Base-by-base conservation (phyloP, 2,329 filamentous ascomycete species). In the Fusarium secorum region DNA sequence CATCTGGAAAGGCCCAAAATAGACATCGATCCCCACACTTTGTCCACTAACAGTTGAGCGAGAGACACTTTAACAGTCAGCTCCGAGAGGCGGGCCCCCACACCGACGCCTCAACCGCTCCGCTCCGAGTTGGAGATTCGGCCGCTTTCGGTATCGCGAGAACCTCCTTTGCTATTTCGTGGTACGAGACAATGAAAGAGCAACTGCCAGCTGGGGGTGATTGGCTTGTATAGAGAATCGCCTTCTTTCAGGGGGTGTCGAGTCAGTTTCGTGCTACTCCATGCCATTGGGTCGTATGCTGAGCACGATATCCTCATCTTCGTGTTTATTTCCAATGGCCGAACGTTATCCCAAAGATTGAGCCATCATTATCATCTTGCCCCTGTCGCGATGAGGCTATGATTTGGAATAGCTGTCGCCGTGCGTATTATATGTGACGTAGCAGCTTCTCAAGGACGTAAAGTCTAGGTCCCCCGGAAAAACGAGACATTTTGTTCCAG, bases 351-450 rank as follows among this genome's bases (percentile, higher is more conserved):
- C 42, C 49, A 44, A 32, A 53, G 26, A 53, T 39, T 41, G 45
- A 60, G 44, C 32, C 41, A 55, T 42, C 45, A 52, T 41, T 46
- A 55, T 46, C 36, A 17, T 53, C 20, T 10, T 61, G 32, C 61
- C 60, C 66, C 48, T 68, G 60, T 63, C 59, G 28, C 67, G 46
- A 70, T 62, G 70, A 75, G 60, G 62, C 65, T 67, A 57, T 60
- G 53, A 45, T 38, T 51, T 64, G 48, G 36, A 56, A 53, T 68
- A 68, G 55, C 66, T 68, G 17, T 66, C 41, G 48, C 55, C 28
- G 57, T 60, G 64, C 64, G 73, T 64, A 42, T 41, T 64, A 74
- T 64, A 42, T 35, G 70, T 75, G 72, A 74, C 70, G 72, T 75
- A 75, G 59, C 38, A 41, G 38, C 60, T 72, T 60, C n/a, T 61